A percentile compares a stretch with the other conserved stretches of the same genome.
These are phyloP conservation scores for Chenopodium berlandieri DNA, from an alignment of 148 eudicot genomes.

Conservation along the genomic window DNA sequence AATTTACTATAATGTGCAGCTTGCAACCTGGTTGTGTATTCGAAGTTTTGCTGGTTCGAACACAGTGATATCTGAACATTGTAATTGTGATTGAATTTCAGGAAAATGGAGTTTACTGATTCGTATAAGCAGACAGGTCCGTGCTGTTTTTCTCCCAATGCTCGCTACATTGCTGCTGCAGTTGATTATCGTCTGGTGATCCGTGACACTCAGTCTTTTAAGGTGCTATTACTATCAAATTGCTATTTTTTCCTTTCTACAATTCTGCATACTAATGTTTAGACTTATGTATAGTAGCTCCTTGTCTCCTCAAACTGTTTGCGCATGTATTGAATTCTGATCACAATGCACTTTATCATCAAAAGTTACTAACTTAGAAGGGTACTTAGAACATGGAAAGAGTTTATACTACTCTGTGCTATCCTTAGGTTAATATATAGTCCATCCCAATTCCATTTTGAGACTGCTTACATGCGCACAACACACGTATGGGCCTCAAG, in stretches of 20 bases:
- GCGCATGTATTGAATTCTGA: too few relatives aligned
- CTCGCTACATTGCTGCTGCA: constrained; percentile 75
- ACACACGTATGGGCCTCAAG: too few relatives aligned
- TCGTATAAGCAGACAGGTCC: constrained; percentile 82
- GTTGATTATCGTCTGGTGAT: constrained; percentile 92
- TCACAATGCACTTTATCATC: too few relatives aligned
- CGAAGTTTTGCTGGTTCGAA: too few relatives aligned
- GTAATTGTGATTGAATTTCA: not conserved
- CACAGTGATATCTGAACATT: too few relatives aligned
- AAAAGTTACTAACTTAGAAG: too few relatives aligned
- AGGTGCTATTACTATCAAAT: constrained; percentile 40
- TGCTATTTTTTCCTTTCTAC: not conserved
- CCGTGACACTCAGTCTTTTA: constrained; percentile 75
- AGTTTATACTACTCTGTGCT: too few relatives aligned
- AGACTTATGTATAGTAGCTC: not conserved
- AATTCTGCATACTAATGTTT: not conserved
- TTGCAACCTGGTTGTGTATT: not conserved
- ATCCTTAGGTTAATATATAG: too few relatives aligned
- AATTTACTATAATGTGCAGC: not conserved
- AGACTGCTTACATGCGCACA: too few relatives aligned
- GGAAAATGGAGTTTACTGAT: constrained; percentile 83
- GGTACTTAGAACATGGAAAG: too few relatives aligned
- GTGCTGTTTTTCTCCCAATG: constrained; percentile 81
- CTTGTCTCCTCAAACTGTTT: not conserved
- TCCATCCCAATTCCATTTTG: too few relatives aligned